Evolutionary conservation across 1,284 basidiomycete genomes (phyloP).

Genomic region (Marasmius tenuissimus): DNA sequence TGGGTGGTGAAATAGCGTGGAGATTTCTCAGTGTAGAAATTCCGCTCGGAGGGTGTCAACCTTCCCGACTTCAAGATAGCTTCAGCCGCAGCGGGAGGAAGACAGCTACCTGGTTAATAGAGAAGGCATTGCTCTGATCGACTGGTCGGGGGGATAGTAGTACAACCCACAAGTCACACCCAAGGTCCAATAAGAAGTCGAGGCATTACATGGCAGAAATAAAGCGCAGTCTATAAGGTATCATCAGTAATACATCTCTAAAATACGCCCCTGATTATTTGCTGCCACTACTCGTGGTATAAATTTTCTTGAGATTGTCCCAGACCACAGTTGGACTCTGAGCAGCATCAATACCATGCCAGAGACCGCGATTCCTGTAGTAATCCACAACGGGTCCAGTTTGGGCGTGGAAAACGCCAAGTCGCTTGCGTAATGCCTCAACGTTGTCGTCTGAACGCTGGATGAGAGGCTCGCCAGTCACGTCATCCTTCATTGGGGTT

Average conservation of each 20-base stretch:
- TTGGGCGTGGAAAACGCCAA: constrained; percentile 86
- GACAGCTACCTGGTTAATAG: too few relatives aligned
- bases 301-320: constrained; percentile 75
- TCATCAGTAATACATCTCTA: neutral
- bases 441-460: constrained; percentile 93
- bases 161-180: too few relatives aligned
- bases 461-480: constrained; percentile 93
- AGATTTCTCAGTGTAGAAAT: too few relatives aligned
- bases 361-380: constrained; percentile 90
- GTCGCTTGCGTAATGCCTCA: constrained; percentile 89
- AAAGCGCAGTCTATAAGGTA: neutral
- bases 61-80: too few relatives aligned
- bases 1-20: too few relatives aligned
- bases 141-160: too few relatives aligned
- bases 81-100: too few relatives aligned
- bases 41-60: too few relatives aligned
- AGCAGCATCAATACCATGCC: constrained; percentile 90
- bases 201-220: neutral
- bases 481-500: constrained; percentile 91
- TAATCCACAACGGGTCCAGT: constrained; percentile 97
- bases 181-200: neutral
- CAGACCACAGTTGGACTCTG: constrained; percentile 92
- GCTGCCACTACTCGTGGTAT: constrained; percentile 29
- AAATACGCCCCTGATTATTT: neutral
- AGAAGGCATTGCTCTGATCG: too few relatives aligned